Evolutionary conservation across 768 basidiomycete genomes (phyloP), one percentile per base, ranked within the genome.

Genomic region (Tylopilus subfusipes): DNA sequence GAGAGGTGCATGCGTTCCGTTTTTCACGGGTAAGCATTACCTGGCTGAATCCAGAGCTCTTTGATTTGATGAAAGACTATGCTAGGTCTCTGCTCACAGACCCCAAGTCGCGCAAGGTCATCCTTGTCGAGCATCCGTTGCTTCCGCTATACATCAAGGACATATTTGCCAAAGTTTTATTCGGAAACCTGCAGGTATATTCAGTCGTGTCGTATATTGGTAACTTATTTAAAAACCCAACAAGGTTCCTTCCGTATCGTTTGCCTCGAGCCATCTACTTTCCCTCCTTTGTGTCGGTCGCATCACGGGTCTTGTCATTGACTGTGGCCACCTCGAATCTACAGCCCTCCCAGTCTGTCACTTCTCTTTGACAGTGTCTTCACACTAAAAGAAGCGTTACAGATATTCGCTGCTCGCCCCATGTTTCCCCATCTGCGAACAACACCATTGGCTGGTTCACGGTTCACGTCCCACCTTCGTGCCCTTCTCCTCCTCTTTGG

Each of bases 101-200:
- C 66, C 90, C 97, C 2, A 96, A 94, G 70, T 86, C 93, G 29
- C 84, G 97, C 51, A 98, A 97, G 71, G 88, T 99, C 50, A 92
- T 98, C 50, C 63, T 99, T 21, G 77, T 96, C 7, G 97, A 98
- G 71, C 89, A 93, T 68, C 90, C 96, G 1, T 73, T 96, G 22
- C 75, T 98, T 18, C 92, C 95, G 2, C 68, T 90, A 2, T 81
- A 86, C 53, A 85, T 98, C 65, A 98, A 98, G 72, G 90, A 96
- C 40, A 84, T 82, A 54, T 80, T 98, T 36, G 91, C 93, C 0
- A 82, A 83, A 49, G 83, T 91, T 39, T 73, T 98, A 19, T 98
- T 98, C 66, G 88, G 90, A 57, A 97, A 95, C 64, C 73, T 92
- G 6, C 90, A 94, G 76, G 94, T 90, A 57, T 45, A 55, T 45